Evolutionary conservation across 192 early-diverging fungal species (phyloP), one percentile per base, ranked within the genome.

Genomic region (Coemansia sp.): DNA sequence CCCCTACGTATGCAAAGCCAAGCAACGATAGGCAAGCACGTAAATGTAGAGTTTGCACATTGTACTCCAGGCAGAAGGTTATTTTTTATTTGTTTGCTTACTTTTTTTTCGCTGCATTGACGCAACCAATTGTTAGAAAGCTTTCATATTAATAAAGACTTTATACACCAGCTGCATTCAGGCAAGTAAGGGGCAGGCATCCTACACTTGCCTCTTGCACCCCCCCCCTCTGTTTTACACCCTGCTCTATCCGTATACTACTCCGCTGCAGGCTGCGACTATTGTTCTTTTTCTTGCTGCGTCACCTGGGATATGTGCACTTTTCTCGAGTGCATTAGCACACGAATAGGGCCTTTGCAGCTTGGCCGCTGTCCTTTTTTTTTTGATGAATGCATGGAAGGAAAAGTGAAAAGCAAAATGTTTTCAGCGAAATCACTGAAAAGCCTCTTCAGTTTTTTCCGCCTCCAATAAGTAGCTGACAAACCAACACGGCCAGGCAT

Each of bases 361-460:
- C 39, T 12, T 41, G 11, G 11, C 39, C 11, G 39, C 39, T 41
- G 5, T 12, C 39, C 39, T 41, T 41, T 41, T 41, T 41, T 41
- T 28, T 28, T 28, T 28, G 22, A 28, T 28, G 22, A 28, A 28
- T 28, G 22, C 22, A 28, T 28, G 22, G 22, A 28, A 28, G 22
- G 39, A 41, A 41, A 41, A 41, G 39, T 41, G 39, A 41, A 41
- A 41, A 9, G 28, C n/a, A 22, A 32, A 56, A 56, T 56, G 22
- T 22, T 56, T 56, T 22, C 54, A 56, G 54, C 54, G 32, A 32
- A 56, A 56, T 56, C 54, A 56, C 54, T 56, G 54, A 56, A 56
- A 56, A 41, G 39, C 39, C 39, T 41, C 39, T 41, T 41, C 39
- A 12, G 0, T 9, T 56, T 28, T 56, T 56, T 56, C 54, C 54